Percentiles rank a stretch among this genome's conserved stretches.
phyloP scores from a whole-genome alignment of 371 early-diverging fungal genomes.

The Lichtheimia ramosa region DNA sequence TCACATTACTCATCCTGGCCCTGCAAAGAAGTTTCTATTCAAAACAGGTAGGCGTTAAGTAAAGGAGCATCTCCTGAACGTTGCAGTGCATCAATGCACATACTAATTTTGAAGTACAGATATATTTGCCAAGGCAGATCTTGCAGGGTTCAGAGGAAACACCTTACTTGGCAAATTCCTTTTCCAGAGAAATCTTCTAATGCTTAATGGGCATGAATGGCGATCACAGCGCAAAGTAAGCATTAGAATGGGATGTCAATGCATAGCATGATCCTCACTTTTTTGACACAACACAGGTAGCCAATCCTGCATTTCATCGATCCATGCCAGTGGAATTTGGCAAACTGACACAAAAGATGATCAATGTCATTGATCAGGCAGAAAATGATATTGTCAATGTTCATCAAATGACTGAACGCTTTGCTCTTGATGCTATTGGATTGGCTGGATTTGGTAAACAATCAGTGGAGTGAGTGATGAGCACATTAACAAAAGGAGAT shows the following conservation, averaged over 20 bases:
- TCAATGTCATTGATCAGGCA: slow-evolving; percentile 10
- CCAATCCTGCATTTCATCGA: slow-evolving; percentile 46
- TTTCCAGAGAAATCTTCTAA: slow-evolving; percentile 17
- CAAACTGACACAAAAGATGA: slow-evolving; percentile 13
- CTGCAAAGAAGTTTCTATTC: slow-evolving; percentile 18
- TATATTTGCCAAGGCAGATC: neutral
- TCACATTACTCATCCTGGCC: slow-evolving; percentile 17
- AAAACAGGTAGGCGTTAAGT: slow-evolving; percentile 29
- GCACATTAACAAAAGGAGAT: too few relatives aligned
- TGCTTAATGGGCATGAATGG: slow-evolving; percentile 24
- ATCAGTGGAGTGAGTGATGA: too few relatives aligned
- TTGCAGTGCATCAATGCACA: neutral
- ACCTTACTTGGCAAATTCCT: slow-evolving; percentile 15
- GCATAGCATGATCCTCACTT: neutral
- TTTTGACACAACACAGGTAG: slow-evolving; percentile 12
- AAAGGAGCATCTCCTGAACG: too few relatives aligned
- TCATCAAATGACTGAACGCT: slow-evolving; percentile 12
- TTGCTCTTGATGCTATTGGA: slow-evolving; percentile 40
- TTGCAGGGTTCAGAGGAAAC: neutral
- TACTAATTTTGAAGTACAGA: slow-evolving; percentile 12
- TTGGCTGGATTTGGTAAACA: slow-evolving; percentile 24
- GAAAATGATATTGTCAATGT: neutral
- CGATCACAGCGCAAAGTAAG: slow-evolving; percentile 21
- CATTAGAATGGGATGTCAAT: neutral
- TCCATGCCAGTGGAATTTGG: slow-evolving; percentile 41